phyloP scores from a whole-genome alignment of 2,329 filamentous ascomycete species.

The Fusarium brevicatenulatum region DNA sequence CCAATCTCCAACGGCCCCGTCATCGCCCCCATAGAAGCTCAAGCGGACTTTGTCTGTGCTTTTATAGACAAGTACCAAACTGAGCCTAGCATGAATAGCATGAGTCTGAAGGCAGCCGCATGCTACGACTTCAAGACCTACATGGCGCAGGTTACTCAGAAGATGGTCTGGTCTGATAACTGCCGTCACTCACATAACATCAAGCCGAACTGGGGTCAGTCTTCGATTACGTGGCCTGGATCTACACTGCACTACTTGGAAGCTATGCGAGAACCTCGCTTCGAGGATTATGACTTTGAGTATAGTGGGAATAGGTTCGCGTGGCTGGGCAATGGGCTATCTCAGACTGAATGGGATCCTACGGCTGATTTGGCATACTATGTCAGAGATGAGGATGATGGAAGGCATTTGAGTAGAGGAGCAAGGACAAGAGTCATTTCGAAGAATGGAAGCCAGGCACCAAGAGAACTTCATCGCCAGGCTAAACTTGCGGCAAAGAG shows the following conservation, averaged over 20 bases:
- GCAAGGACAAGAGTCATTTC: constrained; percentile 5
- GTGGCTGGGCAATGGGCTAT: constrained; percentile 15
- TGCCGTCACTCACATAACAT: constrained; percentile 27
- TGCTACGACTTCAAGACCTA: constrained; percentile 23
- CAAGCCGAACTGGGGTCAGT: constrained; percentile 24
- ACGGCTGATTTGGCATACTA: constrained; percentile 31
- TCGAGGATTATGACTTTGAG: constrained; percentile 21
- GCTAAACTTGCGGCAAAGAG: neutral
- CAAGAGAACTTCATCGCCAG: constrained; percentile 16
- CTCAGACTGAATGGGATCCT: constrained; percentile 27
- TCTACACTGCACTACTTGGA: constrained; percentile 26
- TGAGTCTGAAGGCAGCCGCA: constrained; percentile 15
- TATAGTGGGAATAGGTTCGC: constrained; percentile 11
- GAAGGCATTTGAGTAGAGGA: constrained; percentile 9
- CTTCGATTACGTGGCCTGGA: constrained; percentile 26
- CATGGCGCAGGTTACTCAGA: constrained; percentile 15
- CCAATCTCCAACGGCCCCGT: constrained; percentile 22
- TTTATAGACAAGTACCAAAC: constrained; percentile 35
- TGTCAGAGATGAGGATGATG: constrained; percentile 16
- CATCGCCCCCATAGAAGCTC: constrained; percentile 19
- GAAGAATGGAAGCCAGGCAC: constrained; percentile 8
- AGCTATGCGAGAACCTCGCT: constrained; percentile 13
- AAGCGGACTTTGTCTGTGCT: constrained; percentile 14
- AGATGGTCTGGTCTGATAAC: constrained; percentile 29
- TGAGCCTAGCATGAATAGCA: constrained; percentile 3